Base-by-base conservation (phyloP, 495 filamentous ascomycete genomes). In the Amorphotheca resinae region DNA sequence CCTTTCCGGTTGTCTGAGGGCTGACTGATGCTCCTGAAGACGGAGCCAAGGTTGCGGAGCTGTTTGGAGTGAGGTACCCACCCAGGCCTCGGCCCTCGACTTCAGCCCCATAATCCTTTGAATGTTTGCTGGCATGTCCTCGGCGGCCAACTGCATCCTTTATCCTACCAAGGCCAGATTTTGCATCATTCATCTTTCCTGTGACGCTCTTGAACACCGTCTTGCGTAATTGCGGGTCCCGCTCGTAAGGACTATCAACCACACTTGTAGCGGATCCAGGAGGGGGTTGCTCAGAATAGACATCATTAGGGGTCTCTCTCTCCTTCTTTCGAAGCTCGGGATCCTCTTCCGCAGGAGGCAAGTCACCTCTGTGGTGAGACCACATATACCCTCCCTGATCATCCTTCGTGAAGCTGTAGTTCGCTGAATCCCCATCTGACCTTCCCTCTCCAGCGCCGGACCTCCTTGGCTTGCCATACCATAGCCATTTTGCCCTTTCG, bases 401-500 rank as follows among this genome's bases (percentile, higher is more conserved):
- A 8, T 87, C 80, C 36, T 78, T 79, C 4, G 72, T 76, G 48
- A 93, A 81, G 36, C 77, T 65, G 53, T 80, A 64, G 37, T 73
- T 70, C 14, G 70, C 63, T 41, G 74, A 67, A 17, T 65, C 63
- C 7, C 70, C 65, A 5, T 64, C 68, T 30, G 71, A 61, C 39
- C 65, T 68, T 0, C 69, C 65, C 25, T 77, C 57, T 15, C 61
- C 69, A 12, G 63, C 53, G 16, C 65, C 68, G 42, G 68, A 71
- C 41, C 67, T 61, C 48, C 66, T 76, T 9, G 80, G 71, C 54
- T 93, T 98, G 7, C 93, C 93, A 38, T 81, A 70, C 93, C 93
- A 98, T 8, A 98, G 67, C 81, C 84, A 96, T 59, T 94, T 95
- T 9, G 81, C 69, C 41, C 83, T 73, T 55, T 84, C 80, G 22